Conservation (phyloP, 495 filamentous ascomycete species). For the Viridothelium virens region DNA sequence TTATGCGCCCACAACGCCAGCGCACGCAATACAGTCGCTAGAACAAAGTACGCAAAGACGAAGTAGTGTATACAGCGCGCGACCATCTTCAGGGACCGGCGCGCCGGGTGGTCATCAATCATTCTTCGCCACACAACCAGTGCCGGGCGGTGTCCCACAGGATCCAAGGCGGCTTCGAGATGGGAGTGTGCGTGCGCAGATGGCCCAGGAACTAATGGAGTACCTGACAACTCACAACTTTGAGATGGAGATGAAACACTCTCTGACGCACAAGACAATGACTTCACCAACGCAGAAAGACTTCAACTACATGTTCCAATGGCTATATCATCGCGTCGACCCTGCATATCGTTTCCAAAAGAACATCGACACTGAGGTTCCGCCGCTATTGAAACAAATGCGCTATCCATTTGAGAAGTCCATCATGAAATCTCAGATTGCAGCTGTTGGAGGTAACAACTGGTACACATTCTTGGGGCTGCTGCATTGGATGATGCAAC, state of each 20-base stretch:
- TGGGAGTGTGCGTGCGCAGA: conserved; percentile 61
- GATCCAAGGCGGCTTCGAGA: conserved; percentile 89
- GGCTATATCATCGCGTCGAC: conserved; percentile 91
- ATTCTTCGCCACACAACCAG: conserved; percentile 81
- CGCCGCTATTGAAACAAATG: conserved; percentile 80
- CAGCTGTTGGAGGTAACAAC: conserved; percentile 89
- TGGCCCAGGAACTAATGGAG: conserved; percentile 83
- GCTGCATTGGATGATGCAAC: conserved; percentile 98
- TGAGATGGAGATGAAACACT: conserved; percentile 94
- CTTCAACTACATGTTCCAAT: conserved; percentile 94
- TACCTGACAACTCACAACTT: conserved; percentile 87
- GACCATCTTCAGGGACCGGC: conserved; percentile 52
- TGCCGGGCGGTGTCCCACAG: conserved; percentile 65
- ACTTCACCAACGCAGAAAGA: conserved; percentile 96
- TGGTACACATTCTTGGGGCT: conserved; percentile 91
- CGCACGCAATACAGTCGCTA: conserved; percentile 28
- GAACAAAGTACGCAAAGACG: conserved; percentile 56
- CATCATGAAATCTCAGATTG: conserved; percentile 90
- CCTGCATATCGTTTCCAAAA: conserved; percentile 85
- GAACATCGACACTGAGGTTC: conserved; percentile 87
- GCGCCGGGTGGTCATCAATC: conserved; percentile 62
- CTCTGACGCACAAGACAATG: conserved; percentile 74
- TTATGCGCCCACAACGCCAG: conserved; percentile 53
- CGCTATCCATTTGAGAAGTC: conserved; percentile 89
- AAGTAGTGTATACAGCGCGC: conserved; percentile 72